Percentiles rank a stretch among this genome's conserved stretches.
phyloP scores from a whole-genome alignment of 1,284 basidiomycete species.

The Ceratobasidium sp. region DNA sequence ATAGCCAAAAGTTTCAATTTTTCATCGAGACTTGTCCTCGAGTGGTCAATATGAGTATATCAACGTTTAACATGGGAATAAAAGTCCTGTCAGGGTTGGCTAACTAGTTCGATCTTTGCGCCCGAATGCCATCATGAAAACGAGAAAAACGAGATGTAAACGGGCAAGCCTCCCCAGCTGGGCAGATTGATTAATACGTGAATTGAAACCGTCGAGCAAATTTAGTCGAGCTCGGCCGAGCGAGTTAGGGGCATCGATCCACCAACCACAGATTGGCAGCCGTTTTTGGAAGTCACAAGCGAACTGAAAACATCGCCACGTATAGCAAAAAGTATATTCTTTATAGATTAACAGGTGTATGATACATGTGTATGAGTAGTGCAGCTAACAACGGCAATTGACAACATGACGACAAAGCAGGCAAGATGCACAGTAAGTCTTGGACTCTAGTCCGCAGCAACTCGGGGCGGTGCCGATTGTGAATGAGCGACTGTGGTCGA shows the following conservation, averaged over 20 bases:
- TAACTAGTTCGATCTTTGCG: neutral
- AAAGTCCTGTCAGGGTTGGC: slow-evolving; percentile 3
- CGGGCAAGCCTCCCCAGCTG: too few species aligned
- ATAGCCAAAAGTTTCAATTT: too few species aligned
- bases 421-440: slow-evolving; percentile 2
- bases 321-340: neutral
- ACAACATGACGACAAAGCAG: slow-evolving; percentile 13
- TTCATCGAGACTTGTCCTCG: too few species aligned
- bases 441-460: neutral
- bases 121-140: neutral
- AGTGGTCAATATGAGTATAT: neutral
- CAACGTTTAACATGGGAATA: neutral
- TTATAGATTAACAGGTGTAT: slow-evolving; percentile 6
- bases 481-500: neutral
- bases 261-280: too few species aligned
- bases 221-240: neutral
- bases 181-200: too few species aligned
- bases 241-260: neutral
- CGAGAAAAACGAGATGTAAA: too few species aligned
- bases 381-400: neutral
- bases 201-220: too few species aligned
- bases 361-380: slow-evolving; percentile 25
- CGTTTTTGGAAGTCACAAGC: neutral
- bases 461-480: slow-evolving; percentile 3
- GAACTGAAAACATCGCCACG: slow-evolving; percentile 1